Base-by-base conservation (phyloP, 805 yeast species). In the Candida nonsorbophila region DNA sequence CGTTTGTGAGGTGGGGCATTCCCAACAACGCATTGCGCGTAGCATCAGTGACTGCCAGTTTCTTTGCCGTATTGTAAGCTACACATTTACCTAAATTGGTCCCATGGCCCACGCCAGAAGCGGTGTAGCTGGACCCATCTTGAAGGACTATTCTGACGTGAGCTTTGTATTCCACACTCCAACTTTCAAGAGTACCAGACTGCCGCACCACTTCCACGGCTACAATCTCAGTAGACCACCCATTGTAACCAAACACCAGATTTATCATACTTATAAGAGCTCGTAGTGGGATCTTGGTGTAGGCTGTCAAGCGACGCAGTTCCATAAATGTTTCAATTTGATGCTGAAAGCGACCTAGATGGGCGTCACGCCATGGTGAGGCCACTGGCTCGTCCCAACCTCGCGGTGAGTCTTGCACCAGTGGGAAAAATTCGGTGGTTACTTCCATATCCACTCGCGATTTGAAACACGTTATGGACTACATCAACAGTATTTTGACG, bases 161-260 rank as follows among this genome's bases (percentile, higher is more conserved):
- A 6, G 56, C 65, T 9, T 37, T 34, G 8, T 55, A 51, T 11
- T 40, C 41, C n/a, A n/a, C n/a, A n/a, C n/a, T n/a, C n/a, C n/a
- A n/a, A n/a, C n/a, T n/a, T n/a, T n/a, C n/a, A n/a, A n/a, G n/a
- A n/a, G n/a, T n/a, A n/a, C n/a, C n/a, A n/a, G n/a, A n/a, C n/a
- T n/a, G n/a, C n/a, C n/a, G n/a, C n/a, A 45, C 38, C 6, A 36
- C 29, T 3, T 32, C 34, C 21, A 47, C 50, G 4, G 45, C 49
- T 8, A 62, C 16, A 1, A 75, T 51, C 27, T 61, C 62, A 18
- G 70, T 56, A 5, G 67, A 60, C 82, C 82, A 76, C 6, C 82
- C 81, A 36, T 72, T 60, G 43, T 55, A 70, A 0, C 80, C 81
- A 50, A 73, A 75, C 0, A 65, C 49, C 21, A 67, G 72, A 34